Evolutionary conservation across 2,329 filamentous ascomycete species (phyloP).

Genomic region (Phoma sp.): DNA sequence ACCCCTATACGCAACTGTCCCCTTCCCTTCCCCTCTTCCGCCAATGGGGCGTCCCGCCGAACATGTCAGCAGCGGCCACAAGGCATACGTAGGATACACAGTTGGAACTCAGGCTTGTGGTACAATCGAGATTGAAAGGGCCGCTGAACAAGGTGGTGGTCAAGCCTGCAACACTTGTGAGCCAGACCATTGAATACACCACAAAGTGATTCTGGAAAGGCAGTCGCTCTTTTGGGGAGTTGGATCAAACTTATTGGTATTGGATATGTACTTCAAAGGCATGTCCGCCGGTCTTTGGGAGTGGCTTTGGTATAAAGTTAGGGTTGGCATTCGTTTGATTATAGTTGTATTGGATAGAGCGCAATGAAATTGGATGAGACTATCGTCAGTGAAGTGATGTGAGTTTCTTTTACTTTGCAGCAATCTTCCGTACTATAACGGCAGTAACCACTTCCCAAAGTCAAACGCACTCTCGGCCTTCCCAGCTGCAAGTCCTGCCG

Average conservation of each 20-base stretch:
- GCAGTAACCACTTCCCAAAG: too few species aligned
- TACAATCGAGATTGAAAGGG: slow-evolving; percentile 19
- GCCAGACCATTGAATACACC: neutral
- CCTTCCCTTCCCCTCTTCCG: slow-evolving; percentile 40
- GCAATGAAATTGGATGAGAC: neutral
- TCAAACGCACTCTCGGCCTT: slow-evolving; percentile 10
- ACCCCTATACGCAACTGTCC: slow-evolving; percentile 39
- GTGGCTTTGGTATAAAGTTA: neutral
- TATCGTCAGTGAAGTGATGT: too few species aligned
- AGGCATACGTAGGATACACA: slow-evolving; percentile 13
- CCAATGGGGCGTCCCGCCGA: slow-evolving; percentile 29
- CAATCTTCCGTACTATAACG: too few species aligned
- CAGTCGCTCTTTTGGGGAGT: neutral
- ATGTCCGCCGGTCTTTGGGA: neutral
- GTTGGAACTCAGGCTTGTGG: slow-evolving; percentile 25
- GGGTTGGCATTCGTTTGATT: neutral
- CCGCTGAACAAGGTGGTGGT: slow-evolving; percentile 25
- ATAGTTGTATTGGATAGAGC: neutral
- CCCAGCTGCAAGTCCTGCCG: slow-evolving; percentile 8
- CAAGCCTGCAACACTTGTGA: slow-evolving; percentile 7
- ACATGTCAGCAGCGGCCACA: neutral
- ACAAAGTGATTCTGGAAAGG: too few species aligned
- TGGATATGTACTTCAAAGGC: neutral
- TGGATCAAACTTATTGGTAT: neutral
- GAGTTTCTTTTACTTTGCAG: too few species aligned